Evolutionary conservation across 345 rosid species (phyloP).

Genomic region (Stellera chamaejasme): DNA sequence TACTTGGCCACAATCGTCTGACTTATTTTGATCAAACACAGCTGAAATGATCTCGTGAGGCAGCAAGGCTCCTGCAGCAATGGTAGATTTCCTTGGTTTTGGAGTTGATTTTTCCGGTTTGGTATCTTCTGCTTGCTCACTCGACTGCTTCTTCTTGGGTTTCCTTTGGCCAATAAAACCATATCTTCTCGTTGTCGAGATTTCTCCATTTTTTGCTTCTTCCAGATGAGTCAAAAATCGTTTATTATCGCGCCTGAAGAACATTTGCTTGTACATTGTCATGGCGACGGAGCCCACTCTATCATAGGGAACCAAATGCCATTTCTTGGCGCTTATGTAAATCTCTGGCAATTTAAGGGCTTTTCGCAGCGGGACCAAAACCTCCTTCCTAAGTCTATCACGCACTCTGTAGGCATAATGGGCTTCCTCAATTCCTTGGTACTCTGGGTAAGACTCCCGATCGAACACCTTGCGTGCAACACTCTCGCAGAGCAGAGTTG

Average conservation of each 20-base stretch:
- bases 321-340: slow-evolving; percentile 38
- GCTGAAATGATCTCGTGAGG: slow-evolving; percentile 51
- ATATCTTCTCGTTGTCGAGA: no score
- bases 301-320: slow-evolving; percentile 41
- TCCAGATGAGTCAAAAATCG: slow-evolving; percentile 34
- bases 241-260: slow-evolving; percentile 33
- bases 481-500: slow-evolving; percentile 45
- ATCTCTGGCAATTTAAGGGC: slow-evolving; percentile 55
- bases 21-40: slow-evolving; percentile 11
- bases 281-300: slow-evolving; percentile 58
- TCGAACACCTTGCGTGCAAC: slow-evolving; percentile 45
- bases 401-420: slow-evolving; percentile 55
- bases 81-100: slow-evolving; percentile 17
- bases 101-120: no score
- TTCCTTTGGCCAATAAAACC: no score
- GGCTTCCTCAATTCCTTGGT: slow-evolving; percentile 50
- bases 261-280: slow-evolving; percentile 48
- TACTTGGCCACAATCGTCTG: slow-evolving; percentile 34
- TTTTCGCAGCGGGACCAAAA: slow-evolving; percentile 42
- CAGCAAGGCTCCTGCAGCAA: slow-evolving; percentile 57
- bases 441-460: slow-evolving; percentile 30
- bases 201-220: slow-evolving; percentile 29
- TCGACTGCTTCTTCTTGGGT: no score
- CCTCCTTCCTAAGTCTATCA: slow-evolving; percentile 51
- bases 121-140: no score